phyloP scores from a whole-genome alignment of 2,329 filamentous ascomycete genomes.

The Botrytis fabae region DNA sequence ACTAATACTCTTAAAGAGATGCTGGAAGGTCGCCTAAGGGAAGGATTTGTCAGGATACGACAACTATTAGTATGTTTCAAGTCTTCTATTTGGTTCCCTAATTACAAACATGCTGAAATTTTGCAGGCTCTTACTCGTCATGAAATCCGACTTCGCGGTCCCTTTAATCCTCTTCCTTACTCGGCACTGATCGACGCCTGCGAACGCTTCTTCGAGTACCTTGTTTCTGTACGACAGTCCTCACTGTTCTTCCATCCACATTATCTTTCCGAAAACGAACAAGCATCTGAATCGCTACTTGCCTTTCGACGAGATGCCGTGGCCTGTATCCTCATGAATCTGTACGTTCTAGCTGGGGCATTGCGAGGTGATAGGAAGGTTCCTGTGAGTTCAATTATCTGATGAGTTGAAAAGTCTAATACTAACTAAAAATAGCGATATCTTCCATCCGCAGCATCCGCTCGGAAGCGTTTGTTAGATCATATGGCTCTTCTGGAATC shows the following conservation, averaged over 20 bases:
- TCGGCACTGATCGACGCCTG: constrained; percentile 55
- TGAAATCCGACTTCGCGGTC: constrained; percentile 58
- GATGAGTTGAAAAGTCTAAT: not conserved
- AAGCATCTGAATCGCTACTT: constrained; percentile 52
- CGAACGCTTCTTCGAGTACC: constrained; percentile 60
- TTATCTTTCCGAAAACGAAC: constrained; percentile 51
- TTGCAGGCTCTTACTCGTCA: constrained; percentile 54
- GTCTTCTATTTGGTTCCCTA: not conserved
- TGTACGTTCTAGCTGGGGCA: constrained; percentile 59
- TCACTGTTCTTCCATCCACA: constrained; percentile 58
- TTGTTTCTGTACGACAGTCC: constrained; percentile 58
- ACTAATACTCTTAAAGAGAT: constrained; percentile 46
- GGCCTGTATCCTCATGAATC: constrained; percentile 56
- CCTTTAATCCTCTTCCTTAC: constrained; percentile 58
- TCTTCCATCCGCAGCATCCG: constrained; percentile 55
- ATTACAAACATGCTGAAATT: constrained; percentile 1
- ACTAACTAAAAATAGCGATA: constrained; percentile 44
- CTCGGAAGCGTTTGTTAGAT: constrained; percentile 53
- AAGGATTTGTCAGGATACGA: constrained; percentile 59
- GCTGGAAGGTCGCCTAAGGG: constrained; percentile 58
- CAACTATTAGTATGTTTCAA: constrained; percentile 48
- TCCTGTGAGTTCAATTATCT: constrained; percentile 39
- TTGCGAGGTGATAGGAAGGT: constrained; percentile 52
- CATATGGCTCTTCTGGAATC: constrained; percentile 52
- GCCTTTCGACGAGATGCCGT: constrained; percentile 56